Conservation (phyloP, 768 basidiomycete genomes). For the Phylloporus arenicola region DNA sequence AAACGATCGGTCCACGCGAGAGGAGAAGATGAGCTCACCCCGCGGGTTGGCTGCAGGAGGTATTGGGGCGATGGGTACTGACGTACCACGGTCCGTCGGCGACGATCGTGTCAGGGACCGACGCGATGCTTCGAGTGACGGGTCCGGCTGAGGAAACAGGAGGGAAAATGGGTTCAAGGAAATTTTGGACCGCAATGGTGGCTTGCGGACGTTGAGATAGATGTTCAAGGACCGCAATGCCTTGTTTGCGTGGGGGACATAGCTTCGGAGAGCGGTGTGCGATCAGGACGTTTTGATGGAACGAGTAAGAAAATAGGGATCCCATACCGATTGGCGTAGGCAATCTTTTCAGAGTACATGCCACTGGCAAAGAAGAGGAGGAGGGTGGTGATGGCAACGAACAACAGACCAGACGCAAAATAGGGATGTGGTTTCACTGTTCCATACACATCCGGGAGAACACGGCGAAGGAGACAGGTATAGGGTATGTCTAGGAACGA, state of each 20-base stretch:
- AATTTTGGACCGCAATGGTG: conserved; percentile 60
- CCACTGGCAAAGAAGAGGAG: conserved; percentile 95
- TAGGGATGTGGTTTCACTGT: conserved; percentile 60
- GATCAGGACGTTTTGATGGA: conserved; percentile 14
- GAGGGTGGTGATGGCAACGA: conserved; percentile 86
- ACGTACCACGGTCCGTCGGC: conserved; percentile 38
- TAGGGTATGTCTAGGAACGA: conserved; percentile 65
- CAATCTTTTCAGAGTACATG: conserved; percentile 94
- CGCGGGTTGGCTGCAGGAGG: conserved; percentile 86
- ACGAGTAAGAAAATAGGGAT: conserved; percentile 3
- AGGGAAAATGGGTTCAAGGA: conserved; percentile 37
- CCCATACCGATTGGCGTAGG: conserved; percentile 88
- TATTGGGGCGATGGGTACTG: conserved; percentile 57
- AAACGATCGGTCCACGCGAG: conserved; percentile 75
- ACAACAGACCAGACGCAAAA: conserved; percentile 70
- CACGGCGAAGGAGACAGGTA: conserved; percentile 40
- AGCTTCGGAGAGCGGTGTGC: conserved; percentile 45
- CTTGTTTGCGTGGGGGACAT: conserved; percentile 92
- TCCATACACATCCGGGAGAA: conserved; percentile 50
- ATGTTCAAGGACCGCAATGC: conserved; percentile 92
- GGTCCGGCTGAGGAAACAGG: conserved; percentile 30
- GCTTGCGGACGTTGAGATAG: conserved; percentile 89
- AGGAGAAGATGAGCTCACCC: conserved; percentile 95
- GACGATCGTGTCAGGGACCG: conserved; percentile 26
- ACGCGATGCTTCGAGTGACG: conserved; percentile 16